Evolutionary conservation across 352 stramenopile genomes (phyloP).

Genomic region (Aphanomyces astaci): DNA sequence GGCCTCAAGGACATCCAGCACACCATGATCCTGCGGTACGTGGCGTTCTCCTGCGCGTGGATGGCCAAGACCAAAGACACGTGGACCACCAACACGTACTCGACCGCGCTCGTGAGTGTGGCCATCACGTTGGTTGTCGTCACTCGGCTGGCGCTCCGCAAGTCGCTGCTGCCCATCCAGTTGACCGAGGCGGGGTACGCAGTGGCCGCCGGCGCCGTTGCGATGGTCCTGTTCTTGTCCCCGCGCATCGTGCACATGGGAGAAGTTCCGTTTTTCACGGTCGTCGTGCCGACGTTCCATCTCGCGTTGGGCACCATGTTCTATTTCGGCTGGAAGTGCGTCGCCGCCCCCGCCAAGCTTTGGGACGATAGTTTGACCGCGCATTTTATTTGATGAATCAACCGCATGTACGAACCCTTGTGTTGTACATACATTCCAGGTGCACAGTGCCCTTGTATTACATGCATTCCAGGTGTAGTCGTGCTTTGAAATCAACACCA

Average conservation of each 20-base stretch:
- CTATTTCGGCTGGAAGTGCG: constrained; percentile 10
- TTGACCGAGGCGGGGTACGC: not conserved
- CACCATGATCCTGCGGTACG: constrained; percentile 79
- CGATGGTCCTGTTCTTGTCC: not conserved
- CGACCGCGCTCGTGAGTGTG: constrained; percentile 45
- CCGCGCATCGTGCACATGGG: not conserved
- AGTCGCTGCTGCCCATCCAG: not conserved
- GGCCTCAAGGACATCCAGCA: constrained; percentile 64
- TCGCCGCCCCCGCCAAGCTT: not conserved
- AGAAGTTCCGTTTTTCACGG: not conserved
- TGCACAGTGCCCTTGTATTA: too few relatives aligned
- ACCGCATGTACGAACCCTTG: too few relatives aligned
- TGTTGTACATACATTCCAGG: too few relatives aligned
- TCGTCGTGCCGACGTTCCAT: constrained; percentile 2
- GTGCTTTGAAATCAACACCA: too few relatives aligned
- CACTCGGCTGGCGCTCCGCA: constrained; percentile 35
- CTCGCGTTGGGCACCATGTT: not conserved
- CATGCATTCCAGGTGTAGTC: too few relatives aligned
- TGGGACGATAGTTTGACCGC: not conserved
- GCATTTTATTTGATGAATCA: not conserved
- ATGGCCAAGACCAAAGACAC: constrained; percentile 80
- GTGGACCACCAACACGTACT: constrained; percentile 67
- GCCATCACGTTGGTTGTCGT: constrained; percentile 56
- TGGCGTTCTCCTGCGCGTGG: constrained; percentile 72
- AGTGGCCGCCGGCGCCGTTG: not conserved